Conservation (phyloP, 1,284 basidiomycete genomes). For the Malassezia dermatis region DNA sequence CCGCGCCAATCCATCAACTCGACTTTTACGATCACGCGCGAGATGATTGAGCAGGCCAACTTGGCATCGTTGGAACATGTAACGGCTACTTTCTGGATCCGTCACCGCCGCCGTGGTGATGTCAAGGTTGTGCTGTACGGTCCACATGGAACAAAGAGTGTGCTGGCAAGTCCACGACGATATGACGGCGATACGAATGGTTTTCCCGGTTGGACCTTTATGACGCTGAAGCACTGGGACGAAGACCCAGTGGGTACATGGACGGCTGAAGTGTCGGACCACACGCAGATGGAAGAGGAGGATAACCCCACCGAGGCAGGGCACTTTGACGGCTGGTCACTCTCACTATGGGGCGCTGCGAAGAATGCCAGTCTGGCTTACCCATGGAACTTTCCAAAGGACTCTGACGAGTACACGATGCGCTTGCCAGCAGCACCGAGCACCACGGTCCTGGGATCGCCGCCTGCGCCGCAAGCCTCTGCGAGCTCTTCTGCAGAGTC, state of each 20-base stretch:
- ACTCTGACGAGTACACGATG: conserved; percentile 41
- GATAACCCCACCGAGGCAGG: conserved; percentile 67
- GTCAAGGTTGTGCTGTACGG: conserved; percentile 81
- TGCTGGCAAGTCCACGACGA: conserved; percentile 65
- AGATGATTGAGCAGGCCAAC: conserved; percentile 64
- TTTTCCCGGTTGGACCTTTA: conserved; percentile 89
- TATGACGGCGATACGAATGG: conserved; percentile 64
- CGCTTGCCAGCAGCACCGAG: conserved; percentile 51
- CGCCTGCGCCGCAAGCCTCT: conserved; percentile 47
- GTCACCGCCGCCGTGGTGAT: conserved; percentile 74
- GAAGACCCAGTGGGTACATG: conserved; percentile 87
- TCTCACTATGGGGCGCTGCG: conserved; percentile 85
- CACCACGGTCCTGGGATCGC: conserved; percentile 28
- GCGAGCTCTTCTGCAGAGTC: conserved; percentile 32
- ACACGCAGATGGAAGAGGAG: conserved; percentile 50
- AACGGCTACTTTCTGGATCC: conserved; percentile 84
- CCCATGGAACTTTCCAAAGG: conserved; percentile 41
- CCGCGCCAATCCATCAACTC: conserved; percentile 60
- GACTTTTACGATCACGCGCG: conserved; percentile 61
- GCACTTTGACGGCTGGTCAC: conserved; percentile 77
- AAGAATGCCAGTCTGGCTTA: conserved; percentile 62
- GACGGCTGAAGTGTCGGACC: conserved; percentile 57
- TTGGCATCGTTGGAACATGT: conserved; percentile 84
- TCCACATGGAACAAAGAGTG: conserved; percentile 73
- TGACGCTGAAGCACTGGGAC: conserved; percentile 97